Conservation (phyloP, 2,329 filamentous ascomycete species). For the Neofusicoccum cordaticola region DNA sequence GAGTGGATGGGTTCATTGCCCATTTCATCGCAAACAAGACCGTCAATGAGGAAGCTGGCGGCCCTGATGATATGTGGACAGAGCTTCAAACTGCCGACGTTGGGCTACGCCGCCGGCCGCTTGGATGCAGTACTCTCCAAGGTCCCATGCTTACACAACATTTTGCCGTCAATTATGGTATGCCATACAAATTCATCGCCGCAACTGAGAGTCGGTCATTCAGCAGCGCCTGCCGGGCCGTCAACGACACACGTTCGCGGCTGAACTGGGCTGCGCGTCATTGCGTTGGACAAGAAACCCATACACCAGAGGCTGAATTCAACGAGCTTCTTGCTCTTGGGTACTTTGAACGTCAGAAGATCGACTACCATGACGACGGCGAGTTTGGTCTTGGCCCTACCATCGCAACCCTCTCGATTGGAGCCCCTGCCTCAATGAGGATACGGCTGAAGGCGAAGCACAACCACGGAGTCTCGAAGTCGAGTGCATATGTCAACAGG, state of each 20-base stretch:
- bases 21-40: slow-evolving; percentile 57
- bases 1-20: slow-evolving; percentile 45
- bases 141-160: slow-evolving; percentile 51
- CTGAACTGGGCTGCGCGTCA: slow-evolving; percentile 55
- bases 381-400: slow-evolving; percentile 61
- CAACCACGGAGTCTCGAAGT: slow-evolving; percentile 35
- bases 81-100: slow-evolving; percentile 42
- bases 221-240: slow-evolving; percentile 32
- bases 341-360: slow-evolving; percentile 60
- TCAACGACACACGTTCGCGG: slow-evolving; percentile 52
- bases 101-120: slow-evolving; percentile 25
- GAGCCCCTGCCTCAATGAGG: slow-evolving; percentile 57
- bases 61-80: slow-evolving; percentile 61
- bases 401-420: slow-evolving; percentile 61
- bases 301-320: slow-evolving; percentile 43
- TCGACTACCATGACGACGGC: slow-evolving; percentile 65
- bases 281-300: slow-evolving; percentile 34
- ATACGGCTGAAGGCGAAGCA: slow-evolving; percentile 57
- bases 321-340: slow-evolving; percentile 64
- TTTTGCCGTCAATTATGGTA: slow-evolving; percentile 58
- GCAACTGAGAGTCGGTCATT: slow-evolving; percentile 39
- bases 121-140: slow-evolving; percentile 27
- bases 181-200: slow-evolving; percentile 65
- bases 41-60: slow-evolving; percentile 52
- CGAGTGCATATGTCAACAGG: slow-evolving; percentile 32